Percentiles rank a stretch among this genome's conserved stretches.
Conservation (phyloP, 2,329 filamentous ascomycete species). For the Graphium sp. region DNA sequence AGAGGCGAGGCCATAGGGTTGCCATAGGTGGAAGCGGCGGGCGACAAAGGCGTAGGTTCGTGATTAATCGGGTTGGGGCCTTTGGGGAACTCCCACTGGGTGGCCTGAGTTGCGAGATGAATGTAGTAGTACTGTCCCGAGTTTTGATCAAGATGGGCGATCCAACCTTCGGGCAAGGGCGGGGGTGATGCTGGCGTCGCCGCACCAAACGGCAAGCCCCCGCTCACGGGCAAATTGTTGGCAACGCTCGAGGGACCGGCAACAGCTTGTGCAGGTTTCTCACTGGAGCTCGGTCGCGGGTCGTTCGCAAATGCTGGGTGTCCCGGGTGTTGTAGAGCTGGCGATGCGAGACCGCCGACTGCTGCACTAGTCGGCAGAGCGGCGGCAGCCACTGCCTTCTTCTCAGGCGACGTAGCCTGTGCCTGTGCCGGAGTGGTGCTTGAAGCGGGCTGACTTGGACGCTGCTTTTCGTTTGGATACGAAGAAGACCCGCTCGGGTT, state of each 20-base stretch:
- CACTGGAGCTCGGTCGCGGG: conserved; percentile 27
- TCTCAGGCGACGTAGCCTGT: conserved; percentile 6
- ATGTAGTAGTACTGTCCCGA: conserved; percentile 99
- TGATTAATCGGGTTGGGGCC: conserved; percentile 79
- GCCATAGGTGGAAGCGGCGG: conserved; percentile 59
- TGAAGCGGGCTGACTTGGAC: conserved; percentile 20
- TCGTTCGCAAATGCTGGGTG: conserved; percentile 92
- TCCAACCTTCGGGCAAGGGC: conserved; percentile 93
- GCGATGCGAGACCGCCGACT: conserved; percentile 20
- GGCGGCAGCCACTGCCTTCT: conserved; percentile 11
- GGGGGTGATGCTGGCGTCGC: conserved; percentile 68
- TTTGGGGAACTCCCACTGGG: conserved; percentile 98
- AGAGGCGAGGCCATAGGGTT: conserved; percentile 57
- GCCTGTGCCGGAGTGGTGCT: conserved; percentile 5
- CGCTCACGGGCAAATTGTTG: conserved; percentile 3
- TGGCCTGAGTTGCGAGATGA: conserved; percentile 84
- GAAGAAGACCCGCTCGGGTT: conserved; percentile 31
- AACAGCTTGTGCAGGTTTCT: conserved; percentile 8
- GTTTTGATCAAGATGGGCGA: conserved; percentile 85
- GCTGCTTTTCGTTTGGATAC: conserved; percentile 70
- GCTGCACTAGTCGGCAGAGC: conserved; percentile 13
- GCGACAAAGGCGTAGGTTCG: conserved; percentile 68
- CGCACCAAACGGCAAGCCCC: conserved; percentile 11
- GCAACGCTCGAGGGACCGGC: conserved; percentile 11
- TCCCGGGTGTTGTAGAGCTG: conserved; percentile 37